Percentiles rank a stretch among this genome's conserved stretches.
Conservation (phyloP, 768 basidiomycete genomes). For the Phaeolepiota aurea region DNA sequence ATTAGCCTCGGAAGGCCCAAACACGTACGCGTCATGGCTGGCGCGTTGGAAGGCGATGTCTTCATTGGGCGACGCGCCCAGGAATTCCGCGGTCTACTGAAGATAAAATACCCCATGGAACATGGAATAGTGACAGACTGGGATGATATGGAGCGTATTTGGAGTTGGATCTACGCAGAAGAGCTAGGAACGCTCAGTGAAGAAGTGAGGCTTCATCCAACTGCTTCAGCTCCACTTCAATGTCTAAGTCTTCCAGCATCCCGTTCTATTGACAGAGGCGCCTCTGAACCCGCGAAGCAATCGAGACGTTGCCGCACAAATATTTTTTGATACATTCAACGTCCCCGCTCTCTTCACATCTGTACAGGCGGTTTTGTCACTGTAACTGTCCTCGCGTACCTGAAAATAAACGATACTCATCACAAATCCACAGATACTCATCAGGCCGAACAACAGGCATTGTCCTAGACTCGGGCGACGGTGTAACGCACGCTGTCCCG, state of each 20-base stretch:
- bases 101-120: constrained; percentile 99
- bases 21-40: constrained; percentile 96
- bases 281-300: constrained; percentile 95
- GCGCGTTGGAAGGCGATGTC: constrained; percentile 90
- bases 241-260: constrained; percentile 57
- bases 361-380: constrained; percentile 92
- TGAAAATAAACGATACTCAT: background rate
- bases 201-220: constrained; percentile 54
- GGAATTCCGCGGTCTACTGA: constrained; percentile 89
- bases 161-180: constrained; percentile 96
- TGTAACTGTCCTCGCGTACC: constrained; percentile 45
- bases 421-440: constrained; percentile 63
- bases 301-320: constrained; percentile 93
- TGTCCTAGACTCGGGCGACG: constrained; percentile 96
- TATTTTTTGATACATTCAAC: constrained; percentile 99
- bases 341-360: constrained; percentile 95
- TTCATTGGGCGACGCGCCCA: constrained; percentile 96
- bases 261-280: constrained; percentile 94
- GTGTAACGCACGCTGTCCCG: constrained; percentile 97
- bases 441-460: constrained; percentile 99
- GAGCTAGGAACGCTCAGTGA: constrained; percentile 93
- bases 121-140: constrained; percentile 99
- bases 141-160: constrained; percentile 99
- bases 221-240: constrained; percentile 6
- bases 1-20: constrained; percentile 91